phyloP scores from a whole-genome alignment of 371 early-diverging fungal genomes.

The Rozella allomycis region DNA sequence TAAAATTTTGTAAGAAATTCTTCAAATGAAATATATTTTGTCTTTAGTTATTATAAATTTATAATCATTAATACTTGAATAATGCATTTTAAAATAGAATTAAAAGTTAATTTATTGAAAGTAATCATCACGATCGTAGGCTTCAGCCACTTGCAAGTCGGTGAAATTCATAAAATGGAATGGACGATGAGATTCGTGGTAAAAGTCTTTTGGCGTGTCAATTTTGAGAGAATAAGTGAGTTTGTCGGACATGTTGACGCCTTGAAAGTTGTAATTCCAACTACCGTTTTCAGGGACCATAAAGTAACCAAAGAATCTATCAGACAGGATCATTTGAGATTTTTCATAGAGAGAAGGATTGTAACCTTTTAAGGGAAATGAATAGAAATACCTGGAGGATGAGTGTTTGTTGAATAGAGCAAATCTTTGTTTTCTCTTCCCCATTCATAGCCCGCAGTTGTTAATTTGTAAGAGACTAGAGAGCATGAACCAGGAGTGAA shows the following conservation, averaged over 20 bases:
- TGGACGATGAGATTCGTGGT: slow-evolving; percentile 84
- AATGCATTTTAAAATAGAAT: too few relatives aligned
- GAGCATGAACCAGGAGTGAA: slow-evolving; percentile 95
- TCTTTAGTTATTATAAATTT: too few relatives aligned
- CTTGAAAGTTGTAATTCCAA: slow-evolving; percentile 96
- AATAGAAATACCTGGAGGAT: slow-evolving; percentile 44
- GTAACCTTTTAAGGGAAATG: slow-evolving; percentile 21
- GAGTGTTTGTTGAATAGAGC: slow-evolving; percentile 1
- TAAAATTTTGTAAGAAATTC: too few relatives aligned
- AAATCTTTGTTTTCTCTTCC: slow-evolving; percentile 39
- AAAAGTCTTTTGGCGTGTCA: slow-evolving; percentile 70
- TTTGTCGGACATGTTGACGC: slow-evolving; percentile 61
- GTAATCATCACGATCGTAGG: too few relatives aligned
- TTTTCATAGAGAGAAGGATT: slow-evolving; percentile 69
- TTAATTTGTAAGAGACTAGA: slow-evolving; percentile 78
- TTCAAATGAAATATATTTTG: too few relatives aligned
- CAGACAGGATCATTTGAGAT: slow-evolving; percentile 81
- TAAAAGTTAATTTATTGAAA: too few relatives aligned
- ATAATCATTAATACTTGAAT: too few relatives aligned
- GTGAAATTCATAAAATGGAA: slow-evolving; percentile 87
- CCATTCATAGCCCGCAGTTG: slow-evolving; percentile 88
- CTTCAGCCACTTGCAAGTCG: slow-evolving; percentile 40
- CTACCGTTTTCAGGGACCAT: slow-evolving; percentile 80
- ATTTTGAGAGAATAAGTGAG: slow-evolving; percentile 73
- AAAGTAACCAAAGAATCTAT: slow-evolving; percentile 87